Conservation (phyloP, 2,329 filamentous ascomycete species). For the Ophiostoma piceae region DNA sequence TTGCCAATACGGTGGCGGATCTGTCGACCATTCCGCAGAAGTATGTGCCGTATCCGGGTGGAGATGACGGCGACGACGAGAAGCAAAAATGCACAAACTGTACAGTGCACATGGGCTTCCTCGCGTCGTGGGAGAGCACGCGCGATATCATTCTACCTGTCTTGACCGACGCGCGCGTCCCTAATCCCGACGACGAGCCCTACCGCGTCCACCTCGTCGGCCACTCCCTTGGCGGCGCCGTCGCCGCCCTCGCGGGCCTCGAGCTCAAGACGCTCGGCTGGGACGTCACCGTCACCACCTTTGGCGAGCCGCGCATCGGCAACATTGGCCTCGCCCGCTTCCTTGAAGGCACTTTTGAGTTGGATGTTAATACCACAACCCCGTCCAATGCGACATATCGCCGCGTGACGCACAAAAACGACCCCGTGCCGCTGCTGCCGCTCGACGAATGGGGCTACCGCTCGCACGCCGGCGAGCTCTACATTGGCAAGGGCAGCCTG, state of each 20-base stretch:
- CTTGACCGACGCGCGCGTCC: slow-evolving; percentile 52
- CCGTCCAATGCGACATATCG: slow-evolving; percentile 49
- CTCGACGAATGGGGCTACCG: slow-evolving; percentile 81
- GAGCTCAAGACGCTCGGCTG: slow-evolving; percentile 52
- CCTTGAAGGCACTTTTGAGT: slow-evolving; percentile 49
- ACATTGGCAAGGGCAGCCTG: slow-evolving; percentile 66
- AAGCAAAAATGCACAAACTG: slow-evolving; percentile 64
- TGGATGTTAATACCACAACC: slow-evolving; percentile 31
- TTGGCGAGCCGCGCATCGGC: slow-evolving; percentile 74
- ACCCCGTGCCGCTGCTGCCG: slow-evolving; percentile 85
- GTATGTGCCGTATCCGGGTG: slow-evolving; percentile 74
- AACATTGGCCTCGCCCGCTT: slow-evolving; percentile 53
- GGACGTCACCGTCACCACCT: slow-evolving; percentile 71
- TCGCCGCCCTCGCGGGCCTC: slow-evolving; percentile 78
- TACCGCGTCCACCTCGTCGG: slow-evolving; percentile 77
- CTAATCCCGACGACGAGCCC: slow-evolving; percentile 30
- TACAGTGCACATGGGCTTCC: slow-evolving; percentile 87
- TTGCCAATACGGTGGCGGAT: slow-evolving; percentile 86
- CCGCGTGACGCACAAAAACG: slow-evolving; percentile 77
- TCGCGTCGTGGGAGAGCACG: slow-evolving; percentile 75
- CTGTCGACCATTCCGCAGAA: slow-evolving; percentile 83
- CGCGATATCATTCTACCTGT: slow-evolving; percentile 63
- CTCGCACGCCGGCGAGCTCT: slow-evolving; percentile 82
- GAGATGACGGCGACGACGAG: slow-evolving; percentile 26
- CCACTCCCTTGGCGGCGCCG: slow-evolving; percentile 87